phyloP scores from a whole-genome alignment of 371 early-diverging fungal species.

The Saksenaea oblongispora region DNA sequence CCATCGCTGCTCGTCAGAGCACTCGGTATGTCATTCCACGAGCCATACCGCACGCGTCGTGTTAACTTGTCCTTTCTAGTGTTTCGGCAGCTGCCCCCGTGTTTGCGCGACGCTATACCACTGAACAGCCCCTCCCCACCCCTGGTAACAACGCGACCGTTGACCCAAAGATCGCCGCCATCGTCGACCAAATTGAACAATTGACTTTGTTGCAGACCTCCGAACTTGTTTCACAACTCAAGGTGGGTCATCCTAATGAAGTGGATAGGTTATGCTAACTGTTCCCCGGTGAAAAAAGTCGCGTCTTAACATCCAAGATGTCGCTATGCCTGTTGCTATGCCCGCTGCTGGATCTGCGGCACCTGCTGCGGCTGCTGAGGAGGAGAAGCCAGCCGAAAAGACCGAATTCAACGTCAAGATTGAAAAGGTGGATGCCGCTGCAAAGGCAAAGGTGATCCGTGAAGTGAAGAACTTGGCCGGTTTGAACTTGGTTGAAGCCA shows the following conservation, averaged over 20 bases:
- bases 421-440: slow-evolving; percentile 92
- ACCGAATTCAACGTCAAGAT: slow-evolving; percentile 94
- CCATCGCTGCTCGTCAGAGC: slow-evolving; percentile 35
- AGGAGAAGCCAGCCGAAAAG: slow-evolving; percentile 88
- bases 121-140: slow-evolving; percentile 54
- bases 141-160: slow-evolving; percentile 57
- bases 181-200: slow-evolving; percentile 87
- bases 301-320: slow-evolving; percentile 90
- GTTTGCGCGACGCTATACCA: slow-evolving; percentile 42
- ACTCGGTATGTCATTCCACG: slow-evolving; percentile 36
- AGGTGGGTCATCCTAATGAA: slow-evolving; percentile 71
- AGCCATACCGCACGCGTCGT: too few relatives aligned
- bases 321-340: slow-evolving; percentile 73
- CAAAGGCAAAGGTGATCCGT: slow-evolving; percentile 97
- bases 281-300: slow-evolving; percentile 44
- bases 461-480: slow-evolving; percentile 96
- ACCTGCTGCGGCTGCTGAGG: slow-evolving; percentile 72
- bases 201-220: slow-evolving; percentile 93
- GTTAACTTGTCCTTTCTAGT: too few relatives aligned
- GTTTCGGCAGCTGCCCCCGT: slow-evolving; percentile 28
- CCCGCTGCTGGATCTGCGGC: slow-evolving; percentile 59
- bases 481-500: slow-evolving; percentile 95
- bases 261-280: neutral
- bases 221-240: slow-evolving; percentile 83
- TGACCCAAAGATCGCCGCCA: slow-evolving; percentile 76